A percentile compares a stretch with the other conserved stretches of the same genome.
phyloP scores from a whole-genome alignment of 768 basidiomycete genomes.

The Suillus lakei region DNA sequence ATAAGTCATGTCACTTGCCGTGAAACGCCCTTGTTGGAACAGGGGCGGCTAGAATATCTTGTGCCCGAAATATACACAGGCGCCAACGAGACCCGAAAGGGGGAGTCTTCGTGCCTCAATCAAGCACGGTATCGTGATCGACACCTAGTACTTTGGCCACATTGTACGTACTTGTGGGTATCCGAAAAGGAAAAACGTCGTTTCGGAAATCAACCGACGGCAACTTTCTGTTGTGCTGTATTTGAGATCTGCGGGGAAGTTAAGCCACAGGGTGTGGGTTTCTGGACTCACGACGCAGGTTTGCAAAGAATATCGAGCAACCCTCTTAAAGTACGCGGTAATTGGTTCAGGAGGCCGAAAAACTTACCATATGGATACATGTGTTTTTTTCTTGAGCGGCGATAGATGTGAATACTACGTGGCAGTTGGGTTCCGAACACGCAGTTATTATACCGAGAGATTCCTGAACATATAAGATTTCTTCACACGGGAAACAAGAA shows the following conservation, averaged over 20 bases:
- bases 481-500: conserved; percentile 24
- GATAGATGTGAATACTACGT: conserved; percentile 41
- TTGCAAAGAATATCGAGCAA: neutral
- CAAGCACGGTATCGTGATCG: conserved; percentile 35
- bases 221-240: conserved; percentile 7
- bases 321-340: conserved; percentile 2
- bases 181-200: conserved; percentile 56
- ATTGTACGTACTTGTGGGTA: conserved; percentile 37
- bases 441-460: conserved; percentile 14
- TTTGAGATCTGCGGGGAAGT: conserved; percentile 25
- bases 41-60: conserved; percentile 3
- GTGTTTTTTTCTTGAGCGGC: conserved; percentile 26
- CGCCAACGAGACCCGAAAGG: conserved; percentile 12
- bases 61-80: conserved; percentile 5
- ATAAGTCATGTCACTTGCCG: neutral
- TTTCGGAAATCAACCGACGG: conserved; percentile 50
- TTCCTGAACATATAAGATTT: conserved; percentile 16
- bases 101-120: conserved; percentile 27
- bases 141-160: conserved; percentile 23
- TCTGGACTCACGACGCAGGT: neutral
- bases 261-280: neutral
- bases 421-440: conserved; percentile 29
- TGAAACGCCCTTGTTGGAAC: neutral
- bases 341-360: conserved; percentile 4
- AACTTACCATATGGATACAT: conserved; percentile 35